Conservation (phyloP, 2,329 filamentous ascomycete genomes). For the Alternaria sp. region DNA sequence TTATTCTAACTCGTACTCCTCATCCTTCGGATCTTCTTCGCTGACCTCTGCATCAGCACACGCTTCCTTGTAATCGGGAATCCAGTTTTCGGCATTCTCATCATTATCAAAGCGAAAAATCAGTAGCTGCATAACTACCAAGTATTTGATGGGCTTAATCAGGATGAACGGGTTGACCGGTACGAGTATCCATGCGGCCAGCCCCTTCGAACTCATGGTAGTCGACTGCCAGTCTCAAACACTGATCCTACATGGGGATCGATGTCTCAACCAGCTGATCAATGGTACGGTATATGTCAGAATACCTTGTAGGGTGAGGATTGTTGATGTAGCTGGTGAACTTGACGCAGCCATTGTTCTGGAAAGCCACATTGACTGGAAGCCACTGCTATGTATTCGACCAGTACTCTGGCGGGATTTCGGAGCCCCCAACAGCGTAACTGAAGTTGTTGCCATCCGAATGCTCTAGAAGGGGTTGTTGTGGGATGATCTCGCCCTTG, state of each 20-base stretch:
- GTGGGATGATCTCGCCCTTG: slow-evolving; percentile 37
- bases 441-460: neutral
- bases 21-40: slow-evolving; percentile 3
- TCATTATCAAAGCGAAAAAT: slow-evolving; percentile 19
- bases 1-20: neutral
- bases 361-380: slow-evolving; percentile 60
- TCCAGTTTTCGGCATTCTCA: slow-evolving; percentile 25
- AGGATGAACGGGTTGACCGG: slow-evolving; percentile 6
- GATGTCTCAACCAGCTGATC: slow-evolving; percentile 32
- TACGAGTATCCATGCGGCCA: slow-evolving; percentile 23
- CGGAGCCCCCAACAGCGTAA: slow-evolving; percentile 12
- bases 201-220: slow-evolving; percentile 15
- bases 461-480: neutral
- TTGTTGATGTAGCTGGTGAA: slow-evolving; percentile 65
- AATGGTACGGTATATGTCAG: slow-evolving; percentile 30
- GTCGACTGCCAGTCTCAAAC: slow-evolving; percentile 14
- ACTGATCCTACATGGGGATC: slow-evolving; percentile 38
- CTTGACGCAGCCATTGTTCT: slow-evolving; percentile 41
- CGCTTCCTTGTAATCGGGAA: slow-evolving; percentile 16
- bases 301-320: slow-evolving; percentile 55
- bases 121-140: neutral
- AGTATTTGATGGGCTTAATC: neutral
- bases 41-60: slow-evolving; percentile 9
- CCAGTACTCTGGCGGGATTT: slow-evolving; percentile 30
- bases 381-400: slow-evolving; percentile 57